Conservation (phyloP, 768 basidiomycete species). For the Psilocybe subaeruginosa region DNA sequence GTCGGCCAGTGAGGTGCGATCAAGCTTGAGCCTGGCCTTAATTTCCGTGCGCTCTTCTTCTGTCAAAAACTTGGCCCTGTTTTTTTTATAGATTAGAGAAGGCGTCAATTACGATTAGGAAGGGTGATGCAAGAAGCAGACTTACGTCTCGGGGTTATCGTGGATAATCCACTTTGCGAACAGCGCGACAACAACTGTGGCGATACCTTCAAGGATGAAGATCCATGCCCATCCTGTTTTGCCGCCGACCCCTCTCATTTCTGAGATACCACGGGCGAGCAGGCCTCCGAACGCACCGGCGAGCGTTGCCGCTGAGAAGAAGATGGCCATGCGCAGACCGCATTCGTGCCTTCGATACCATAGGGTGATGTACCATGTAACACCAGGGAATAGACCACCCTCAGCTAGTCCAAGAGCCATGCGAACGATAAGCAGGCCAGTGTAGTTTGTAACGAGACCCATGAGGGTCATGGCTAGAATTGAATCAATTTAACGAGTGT, state of each 20-base stretch:
- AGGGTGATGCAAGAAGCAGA: background rate
- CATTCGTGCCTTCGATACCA: conserved; percentile 35
- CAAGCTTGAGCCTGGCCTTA: conserved; percentile 27
- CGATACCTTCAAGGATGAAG: conserved; percentile 34
- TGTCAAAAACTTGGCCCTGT: conserved; percentile 32
- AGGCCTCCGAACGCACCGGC: conserved; percentile 35
- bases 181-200: conserved; percentile 28
- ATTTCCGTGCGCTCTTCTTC: conserved; percentile 31
- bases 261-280: conserved; percentile 30
- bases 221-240: conserved; percentile 37
- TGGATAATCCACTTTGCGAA: conserved; percentile 30
- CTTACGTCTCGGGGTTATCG: conserved; percentile 32
- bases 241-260: conserved; percentile 29
- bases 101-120: background rate
- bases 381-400: conserved; percentile 34
- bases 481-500: background rate
- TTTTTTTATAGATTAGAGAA: background rate
- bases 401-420: conserved; percentile 32
- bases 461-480: conserved; percentile 31
- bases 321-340: conserved; percentile 34
- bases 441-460: conserved; percentile 29
- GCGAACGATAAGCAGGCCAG: conserved; percentile 27
- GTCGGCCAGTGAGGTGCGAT: conserved; percentile 29
- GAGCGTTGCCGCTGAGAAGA: conserved; percentile 34
- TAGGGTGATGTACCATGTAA: conserved; percentile 33